Conservation (phyloP, 2,329 filamentous ascomycete species). For the Penicillium sp. region DNA sequence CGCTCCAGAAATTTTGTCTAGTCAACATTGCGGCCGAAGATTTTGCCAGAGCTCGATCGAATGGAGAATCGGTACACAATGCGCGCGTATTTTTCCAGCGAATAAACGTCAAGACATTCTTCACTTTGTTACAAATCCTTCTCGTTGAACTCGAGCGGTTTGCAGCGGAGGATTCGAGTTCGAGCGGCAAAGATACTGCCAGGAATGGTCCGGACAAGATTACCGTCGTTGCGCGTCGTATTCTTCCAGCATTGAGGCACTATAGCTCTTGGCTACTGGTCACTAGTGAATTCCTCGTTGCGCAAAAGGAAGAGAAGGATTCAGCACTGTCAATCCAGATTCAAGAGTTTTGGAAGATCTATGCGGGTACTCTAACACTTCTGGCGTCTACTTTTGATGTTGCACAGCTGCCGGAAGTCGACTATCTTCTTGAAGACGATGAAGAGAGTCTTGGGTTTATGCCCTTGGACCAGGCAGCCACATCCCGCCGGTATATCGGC, state of each 20-base stretch:
- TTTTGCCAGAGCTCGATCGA: constrained; percentile 66
- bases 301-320: constrained; percentile 55
- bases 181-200: constrained; percentile 43
- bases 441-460: constrained; percentile 68
- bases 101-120: constrained; percentile 78
- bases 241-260: constrained; percentile 67
- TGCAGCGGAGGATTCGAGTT: constrained; percentile 53
- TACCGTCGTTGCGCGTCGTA: constrained; percentile 61
- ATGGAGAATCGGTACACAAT: constrained; percentile 55
- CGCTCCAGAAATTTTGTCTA: constrained; percentile 77
- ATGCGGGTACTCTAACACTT: constrained; percentile 65
- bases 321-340: constrained; percentile 61
- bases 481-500: constrained; percentile 57
- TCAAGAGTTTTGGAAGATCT: constrained; percentile 67
- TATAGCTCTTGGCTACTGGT: constrained; percentile 71
- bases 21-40: constrained; percentile 86
- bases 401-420: constrained; percentile 57
- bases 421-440: constrained; percentile 71
- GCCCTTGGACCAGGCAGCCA: constrained; percentile 59
- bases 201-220: constrained; percentile 53
- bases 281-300: constrained; percentile 58
- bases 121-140: constrained; percentile 71
- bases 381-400: constrained; percentile 64
- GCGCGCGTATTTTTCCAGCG: constrained; percentile 66
- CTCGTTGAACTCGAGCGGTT: constrained; percentile 69